A percentile compares a stretch with the other conserved stretches of the same genome.
phyloP scores from a whole-genome alignment of 148 eudicot genomes.

The Diospyros kaki region DNA sequence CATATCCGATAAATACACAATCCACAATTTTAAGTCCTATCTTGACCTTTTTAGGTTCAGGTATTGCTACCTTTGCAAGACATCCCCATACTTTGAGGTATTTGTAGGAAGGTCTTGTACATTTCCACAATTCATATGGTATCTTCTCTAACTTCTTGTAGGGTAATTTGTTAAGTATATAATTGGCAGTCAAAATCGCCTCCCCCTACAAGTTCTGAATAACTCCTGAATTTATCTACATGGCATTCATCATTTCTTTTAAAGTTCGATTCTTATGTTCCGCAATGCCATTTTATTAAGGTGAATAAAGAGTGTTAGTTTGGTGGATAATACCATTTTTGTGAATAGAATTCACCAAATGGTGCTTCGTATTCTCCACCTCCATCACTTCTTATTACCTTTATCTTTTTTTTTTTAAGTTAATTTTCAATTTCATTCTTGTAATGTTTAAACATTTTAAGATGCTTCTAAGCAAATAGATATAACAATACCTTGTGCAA shows the following conservation, averaged over 20 bases:
- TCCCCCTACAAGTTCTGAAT: not conserved
- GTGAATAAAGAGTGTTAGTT: not conserved
- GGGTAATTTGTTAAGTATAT: not conserved
- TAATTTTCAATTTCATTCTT: constrained; percentile 1
- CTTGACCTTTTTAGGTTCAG: not conserved
- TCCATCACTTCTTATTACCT: no score
- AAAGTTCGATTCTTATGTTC: not conserved
- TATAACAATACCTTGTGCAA: constrained; percentile 6
- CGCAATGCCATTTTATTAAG: not conserved
- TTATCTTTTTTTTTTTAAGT: not conserved
- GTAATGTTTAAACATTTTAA: not conserved
- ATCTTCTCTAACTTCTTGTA: not conserved
- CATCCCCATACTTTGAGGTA: not conserved
- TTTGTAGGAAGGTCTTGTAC: not conserved
- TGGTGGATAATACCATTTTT: constrained; percentile 4
- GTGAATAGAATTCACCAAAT: not conserved
- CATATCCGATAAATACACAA: not conserved
- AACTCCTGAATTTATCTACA: not conserved
- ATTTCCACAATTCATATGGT: no score
- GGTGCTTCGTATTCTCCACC: no score
- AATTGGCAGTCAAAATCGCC: not conserved
- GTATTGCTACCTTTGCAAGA: not conserved
- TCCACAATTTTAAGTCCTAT: not conserved
- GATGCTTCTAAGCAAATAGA: constrained; percentile 3
- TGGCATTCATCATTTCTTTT: constrained; percentile 10